Conservation (phyloP, 2,329 filamentous ascomycete genomes). For the Penicillium frequentans region DNA sequence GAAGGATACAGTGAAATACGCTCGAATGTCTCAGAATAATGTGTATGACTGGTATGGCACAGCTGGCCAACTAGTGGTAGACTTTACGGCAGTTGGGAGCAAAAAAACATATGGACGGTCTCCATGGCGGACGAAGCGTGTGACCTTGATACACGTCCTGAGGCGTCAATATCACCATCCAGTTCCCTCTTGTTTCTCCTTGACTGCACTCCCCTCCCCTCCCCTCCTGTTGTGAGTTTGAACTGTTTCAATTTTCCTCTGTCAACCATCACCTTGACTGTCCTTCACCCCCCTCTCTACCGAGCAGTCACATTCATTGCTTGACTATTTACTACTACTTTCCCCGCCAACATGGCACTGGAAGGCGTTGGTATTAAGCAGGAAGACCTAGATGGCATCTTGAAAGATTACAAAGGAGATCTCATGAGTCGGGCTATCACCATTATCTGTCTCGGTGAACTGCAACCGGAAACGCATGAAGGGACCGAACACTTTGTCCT, state of each 20-base stretch:
- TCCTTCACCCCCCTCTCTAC: background rate
- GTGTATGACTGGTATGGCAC: no score
- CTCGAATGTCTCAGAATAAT: no score
- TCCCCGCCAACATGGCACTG: background rate
- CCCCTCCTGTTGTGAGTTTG: no score
- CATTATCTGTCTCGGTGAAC: background rate
- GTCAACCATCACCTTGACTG: background rate
- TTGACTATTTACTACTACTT: background rate
- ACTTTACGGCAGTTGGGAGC: no score
- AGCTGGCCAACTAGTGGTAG: no score
- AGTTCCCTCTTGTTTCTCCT: no score
- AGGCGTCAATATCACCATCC: no score
- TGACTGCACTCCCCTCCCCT: no score
- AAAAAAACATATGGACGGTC: no score
- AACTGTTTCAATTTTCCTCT: background rate
- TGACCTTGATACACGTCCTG: no score
- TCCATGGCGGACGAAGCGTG: no score
- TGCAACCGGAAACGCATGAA: background rate
- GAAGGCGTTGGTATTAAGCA: background rate
- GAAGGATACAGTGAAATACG: no score
- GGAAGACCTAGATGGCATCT: background rate
- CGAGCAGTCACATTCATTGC: background rate
- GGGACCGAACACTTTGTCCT: background rate
- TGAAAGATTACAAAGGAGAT: background rate
- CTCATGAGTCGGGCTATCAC: background rate